Conservation (phyloP, 805 yeast species). For the Teunomyces pallodes region DNA sequence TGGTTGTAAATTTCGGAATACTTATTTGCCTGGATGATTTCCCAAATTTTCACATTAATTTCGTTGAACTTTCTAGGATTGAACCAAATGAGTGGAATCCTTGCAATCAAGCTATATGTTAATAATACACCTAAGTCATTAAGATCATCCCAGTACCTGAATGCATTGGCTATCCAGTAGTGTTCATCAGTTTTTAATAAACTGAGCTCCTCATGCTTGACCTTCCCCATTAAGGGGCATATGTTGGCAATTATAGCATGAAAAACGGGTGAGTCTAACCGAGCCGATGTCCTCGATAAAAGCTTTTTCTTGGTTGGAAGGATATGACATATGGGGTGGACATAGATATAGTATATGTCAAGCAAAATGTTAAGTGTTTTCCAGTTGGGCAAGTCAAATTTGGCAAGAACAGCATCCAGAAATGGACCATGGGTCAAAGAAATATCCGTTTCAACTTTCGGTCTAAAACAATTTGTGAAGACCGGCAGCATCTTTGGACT, state of each 20-base stretch:
- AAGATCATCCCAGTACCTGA: constrained; percentile 23
- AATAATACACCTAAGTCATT: constrained; percentile 26
- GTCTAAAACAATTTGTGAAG: neutral
- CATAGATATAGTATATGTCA: constrained; percentile 20
- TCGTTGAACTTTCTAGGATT: constrained; percentile 12
- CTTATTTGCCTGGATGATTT: constrained; percentile 16
- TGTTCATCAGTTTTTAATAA: constrained; percentile 11
- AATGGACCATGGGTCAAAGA: neutral
- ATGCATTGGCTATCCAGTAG: constrained; percentile 20
- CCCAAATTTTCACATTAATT: constrained; percentile 16
- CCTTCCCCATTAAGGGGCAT: constrained; percentile 11
- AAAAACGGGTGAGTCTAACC: constrained; percentile 19
- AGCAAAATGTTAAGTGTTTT: constrained; percentile 15
- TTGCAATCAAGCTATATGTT: constrained; percentile 17
- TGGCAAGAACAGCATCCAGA: constrained; percentile 13
- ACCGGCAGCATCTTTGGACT: neutral
- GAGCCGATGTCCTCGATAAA: constrained; percentile 18
- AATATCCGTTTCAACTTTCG: neutral
- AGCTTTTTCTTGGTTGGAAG: constrained; percentile 19
- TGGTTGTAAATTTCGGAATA: constrained; percentile 14
- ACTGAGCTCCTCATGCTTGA: constrained; percentile 4
- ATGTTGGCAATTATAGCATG: constrained; percentile 26
- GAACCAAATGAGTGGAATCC: constrained; percentile 10
- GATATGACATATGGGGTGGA: constrained; percentile 20
- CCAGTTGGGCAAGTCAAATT: constrained; percentile 25